These are phyloP conservation scores for Chytriomyces sp. DNA, from an alignment of 192 early-diverging fungal species.

Conservation along the genomic window DNA sequence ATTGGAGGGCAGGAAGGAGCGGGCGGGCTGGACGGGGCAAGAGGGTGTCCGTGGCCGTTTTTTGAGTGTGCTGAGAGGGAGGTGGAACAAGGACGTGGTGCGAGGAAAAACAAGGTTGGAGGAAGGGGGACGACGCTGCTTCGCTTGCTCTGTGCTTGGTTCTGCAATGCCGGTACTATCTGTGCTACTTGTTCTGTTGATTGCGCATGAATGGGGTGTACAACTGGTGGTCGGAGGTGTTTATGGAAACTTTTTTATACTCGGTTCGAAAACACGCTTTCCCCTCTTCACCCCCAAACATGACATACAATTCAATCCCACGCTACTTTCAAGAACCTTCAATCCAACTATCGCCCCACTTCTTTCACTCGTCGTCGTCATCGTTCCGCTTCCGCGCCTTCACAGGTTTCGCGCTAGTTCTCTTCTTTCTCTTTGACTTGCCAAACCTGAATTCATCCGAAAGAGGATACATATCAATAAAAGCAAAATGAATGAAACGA, in stretches of 20 bases:
- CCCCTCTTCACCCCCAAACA: not conserved
- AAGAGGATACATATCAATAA: not conserved
- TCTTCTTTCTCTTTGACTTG: slow-evolving; percentile 41
- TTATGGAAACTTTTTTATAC: not conserved
- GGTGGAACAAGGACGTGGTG: no score
- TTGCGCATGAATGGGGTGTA: slow-evolving; percentile 66
- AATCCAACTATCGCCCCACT: not conserved
- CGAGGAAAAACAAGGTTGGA: no score
- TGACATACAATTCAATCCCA: not conserved
- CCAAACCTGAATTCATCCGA: slow-evolving; percentile 19
- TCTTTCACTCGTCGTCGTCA: slow-evolving; percentile 23
- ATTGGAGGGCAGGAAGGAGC: no score
- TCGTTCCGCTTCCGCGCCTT: slow-evolving; percentile 3
- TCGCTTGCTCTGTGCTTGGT: no score
- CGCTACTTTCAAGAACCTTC: not conserved
- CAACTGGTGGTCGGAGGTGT: slow-evolving; percentile 71
- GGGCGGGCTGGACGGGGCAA: no score
- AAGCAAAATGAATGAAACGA: not conserved
- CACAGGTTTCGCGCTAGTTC: slow-evolving; percentile 26
- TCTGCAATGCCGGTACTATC: slow-evolving; percentile 15
- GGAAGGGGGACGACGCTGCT: no score
- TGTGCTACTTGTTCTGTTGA: slow-evolving; percentile 71
- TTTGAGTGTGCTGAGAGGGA: no score
- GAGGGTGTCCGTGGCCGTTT: no score
- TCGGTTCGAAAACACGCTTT: not conserved